A percentile compares a stretch with the other conserved stretches of the same genome.
Evolutionary conservation across 148 eudicot species (phyloP).

Genomic region (Rhododendron ovatum): DNA sequence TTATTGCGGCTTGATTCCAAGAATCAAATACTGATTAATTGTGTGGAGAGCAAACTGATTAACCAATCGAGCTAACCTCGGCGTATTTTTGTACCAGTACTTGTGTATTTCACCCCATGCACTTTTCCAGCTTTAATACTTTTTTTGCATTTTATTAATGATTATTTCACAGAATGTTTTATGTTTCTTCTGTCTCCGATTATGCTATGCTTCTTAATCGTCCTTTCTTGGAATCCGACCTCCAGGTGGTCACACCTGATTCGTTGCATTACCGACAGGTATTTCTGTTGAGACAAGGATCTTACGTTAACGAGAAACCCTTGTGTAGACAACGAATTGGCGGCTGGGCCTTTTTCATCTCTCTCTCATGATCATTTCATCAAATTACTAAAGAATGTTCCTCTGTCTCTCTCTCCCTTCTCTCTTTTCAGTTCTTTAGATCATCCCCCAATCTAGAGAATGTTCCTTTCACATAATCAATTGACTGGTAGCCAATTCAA

Average conservation of each 20-base stretch:
- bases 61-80: no score
- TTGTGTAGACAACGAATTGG: background rate
- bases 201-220: slow-evolving; percentile 18
- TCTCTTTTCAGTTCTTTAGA: background rate
- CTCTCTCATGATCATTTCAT: background rate
- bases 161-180: background rate
- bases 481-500: background rate
- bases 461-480: slow-evolving; percentile 23
- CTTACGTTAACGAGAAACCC: slow-evolving; percentile 2
- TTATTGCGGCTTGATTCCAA: no score
- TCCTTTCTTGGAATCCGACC: slow-evolving; percentile 27
- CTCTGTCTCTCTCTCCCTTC: background rate
- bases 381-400: background rate
- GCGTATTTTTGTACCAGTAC: no score
- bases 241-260: slow-evolving; percentile 1
- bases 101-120: background rate
- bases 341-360: background rate
- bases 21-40: no score
- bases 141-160: background rate
- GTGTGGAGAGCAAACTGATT: no score
- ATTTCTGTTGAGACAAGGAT: background rate
- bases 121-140: background rate
- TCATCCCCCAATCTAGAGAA: slow-evolving; percentile 11
- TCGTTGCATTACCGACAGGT: background rate
- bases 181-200: background rate